Base-by-base conservation (phyloP, 345 rosid genomes). In the Garcia nutans region DNA sequence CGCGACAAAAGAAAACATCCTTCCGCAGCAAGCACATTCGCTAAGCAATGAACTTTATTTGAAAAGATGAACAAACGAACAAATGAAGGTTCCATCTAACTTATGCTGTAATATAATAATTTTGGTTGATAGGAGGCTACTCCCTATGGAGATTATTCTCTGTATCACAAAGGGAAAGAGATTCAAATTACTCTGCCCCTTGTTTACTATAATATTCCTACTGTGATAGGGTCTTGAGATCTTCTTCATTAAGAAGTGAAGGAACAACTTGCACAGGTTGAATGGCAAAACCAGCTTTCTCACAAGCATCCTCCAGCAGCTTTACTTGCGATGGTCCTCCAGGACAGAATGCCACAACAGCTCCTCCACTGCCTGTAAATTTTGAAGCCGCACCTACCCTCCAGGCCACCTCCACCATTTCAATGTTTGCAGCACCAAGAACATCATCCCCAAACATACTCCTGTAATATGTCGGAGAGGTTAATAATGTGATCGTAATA, bases 341-440 rank as follows among this genome's bases (percentile, higher is more conserved):
- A 0, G 95, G 99, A 72, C 99, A 93, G 85, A 83, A 93, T 10
- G 80, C 98, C 74, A 96, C 90, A 72, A 90, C 96, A 12, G 97
- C 99, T 79, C 99, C 97, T 68, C 97, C 99, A 61, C 99, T 96
- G 71, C 98, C 96, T 0, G 99, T 96, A 79, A 93, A 93, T 82
- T 96, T 96, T 0, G 97, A 85, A 0, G 96, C 91, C 68, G 96
- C 95, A 4, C 96, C 97, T 17, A 88, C 84, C 64, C 86, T 87
- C 68, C 94, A 84, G 22, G 94, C 96, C 19, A 92, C 82, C 78
- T 91, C 96, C 86, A 93, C 96, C 98, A 96, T 93, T 82, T 96
- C 89, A 75, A 96, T 81, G 87, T 92, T 93, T 71, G 90, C 22
- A 16, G 82, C 85, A 64, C 96, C 97, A 5, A 96, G 84, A 77